These are phyloP conservation scores for Actinidia polygama DNA, from an alignment of 179 eudicot species.

Conservation along the genomic window DNA sequence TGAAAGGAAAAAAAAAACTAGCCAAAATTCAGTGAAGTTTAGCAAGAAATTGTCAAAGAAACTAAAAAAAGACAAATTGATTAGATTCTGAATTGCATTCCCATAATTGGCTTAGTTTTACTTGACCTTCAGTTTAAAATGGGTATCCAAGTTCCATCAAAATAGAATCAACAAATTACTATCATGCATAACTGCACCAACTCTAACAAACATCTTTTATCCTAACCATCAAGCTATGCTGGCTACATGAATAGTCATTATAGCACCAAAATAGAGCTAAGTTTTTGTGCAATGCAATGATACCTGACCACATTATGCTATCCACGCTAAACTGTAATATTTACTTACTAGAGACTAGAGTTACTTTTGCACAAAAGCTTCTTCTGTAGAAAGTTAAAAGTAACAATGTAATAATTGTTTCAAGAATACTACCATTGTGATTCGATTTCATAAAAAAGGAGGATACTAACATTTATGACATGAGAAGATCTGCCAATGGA, in stretches of 20 bases:
- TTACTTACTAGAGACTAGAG: too few relatives aligned
- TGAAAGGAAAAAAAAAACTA: not conserved
- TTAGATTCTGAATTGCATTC: too few relatives aligned
- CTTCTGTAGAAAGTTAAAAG: not conserved
- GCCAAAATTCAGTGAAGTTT: not conserved
- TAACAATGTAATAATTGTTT: not conserved
- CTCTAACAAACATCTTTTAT: not conserved
- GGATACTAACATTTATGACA: conserved; percentile 39
- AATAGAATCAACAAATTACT: too few relatives aligned
- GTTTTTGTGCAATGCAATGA: not conserved
- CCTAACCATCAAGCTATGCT: not conserved
- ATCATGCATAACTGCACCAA: too few relatives aligned
- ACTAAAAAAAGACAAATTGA: too few relatives aligned
- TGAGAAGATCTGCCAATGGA: conserved; percentile 41
- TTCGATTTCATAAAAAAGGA: not conserved
- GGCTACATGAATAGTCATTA: not conserved
- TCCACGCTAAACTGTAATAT: not conserved
- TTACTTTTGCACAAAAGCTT: not conserved
- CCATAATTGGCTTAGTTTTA: too few relatives aligned
- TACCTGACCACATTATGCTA: not conserved
- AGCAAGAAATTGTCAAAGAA: not conserved
- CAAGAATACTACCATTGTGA: too few relatives aligned
- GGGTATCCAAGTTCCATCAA: too few relatives aligned
- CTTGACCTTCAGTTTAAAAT: too few relatives aligned
- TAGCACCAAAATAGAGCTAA: not conserved